Conservation (phyloP, 2,329 filamentous ascomycete genomes). For the Emericellopsis atlantica region DNA sequence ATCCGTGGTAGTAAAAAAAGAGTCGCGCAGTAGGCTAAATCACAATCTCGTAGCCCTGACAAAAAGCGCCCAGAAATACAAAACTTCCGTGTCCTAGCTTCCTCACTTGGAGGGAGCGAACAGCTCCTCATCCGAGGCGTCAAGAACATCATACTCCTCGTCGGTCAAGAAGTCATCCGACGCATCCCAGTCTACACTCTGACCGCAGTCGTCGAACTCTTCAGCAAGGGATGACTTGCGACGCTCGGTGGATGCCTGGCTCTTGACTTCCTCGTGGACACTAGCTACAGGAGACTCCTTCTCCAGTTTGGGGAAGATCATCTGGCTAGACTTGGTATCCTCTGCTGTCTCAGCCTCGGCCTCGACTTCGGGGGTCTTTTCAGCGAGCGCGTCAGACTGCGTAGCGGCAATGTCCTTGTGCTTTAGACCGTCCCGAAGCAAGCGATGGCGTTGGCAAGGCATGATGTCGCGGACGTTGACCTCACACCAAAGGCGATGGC, state of each 20-base stretch:
- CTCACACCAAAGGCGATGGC: constrained; percentile 92
- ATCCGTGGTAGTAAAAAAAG: too few relatives aligned
- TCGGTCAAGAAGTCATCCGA: constrained; percentile 79
- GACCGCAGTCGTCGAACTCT: constrained; percentile 33
- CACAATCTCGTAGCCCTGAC: neutral
- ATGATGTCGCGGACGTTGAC: constrained; percentile 48
- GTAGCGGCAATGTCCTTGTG: constrained; percentile 19
- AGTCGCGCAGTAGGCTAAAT: too few relatives aligned
- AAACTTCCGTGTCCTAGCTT: neutral
- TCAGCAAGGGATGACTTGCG: constrained; percentile 42
- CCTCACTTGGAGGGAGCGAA: constrained; percentile 16
- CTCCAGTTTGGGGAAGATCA: constrained; percentile 95
- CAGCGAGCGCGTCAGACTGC: constrained; percentile 11
- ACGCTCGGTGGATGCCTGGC: constrained; percentile 26
- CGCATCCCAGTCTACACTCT: constrained; percentile 49
- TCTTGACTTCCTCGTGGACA: constrained; percentile 48
- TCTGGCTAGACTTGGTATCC: constrained; percentile 39
- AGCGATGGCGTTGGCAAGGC: neutral
- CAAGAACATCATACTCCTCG: constrained; percentile 94
- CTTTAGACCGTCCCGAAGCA: neutral
- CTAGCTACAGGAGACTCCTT: constrained; percentile 82
- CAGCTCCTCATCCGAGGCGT: constrained; percentile 85
- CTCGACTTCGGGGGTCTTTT: constrained; percentile 9
- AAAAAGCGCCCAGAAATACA: neutral
- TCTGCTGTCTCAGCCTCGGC: constrained; percentile 15